Conservation (phyloP, 768 basidiomycete species). For the Clitopilus passeckerianus region DNA sequence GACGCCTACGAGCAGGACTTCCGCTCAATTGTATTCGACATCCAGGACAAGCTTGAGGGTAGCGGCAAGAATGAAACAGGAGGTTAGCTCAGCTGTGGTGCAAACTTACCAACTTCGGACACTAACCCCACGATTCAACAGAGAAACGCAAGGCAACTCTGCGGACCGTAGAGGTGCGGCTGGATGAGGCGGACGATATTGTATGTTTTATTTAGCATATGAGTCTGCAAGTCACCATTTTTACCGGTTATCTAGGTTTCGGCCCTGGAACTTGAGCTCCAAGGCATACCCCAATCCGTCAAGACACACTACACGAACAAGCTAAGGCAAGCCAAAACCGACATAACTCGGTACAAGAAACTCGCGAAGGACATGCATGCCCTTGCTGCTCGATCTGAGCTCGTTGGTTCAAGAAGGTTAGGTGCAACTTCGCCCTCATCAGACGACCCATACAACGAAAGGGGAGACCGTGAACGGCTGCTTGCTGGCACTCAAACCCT, state of each 20-base stretch:
- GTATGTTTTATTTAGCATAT: slow-evolving; percentile 33
- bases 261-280: slow-evolving; percentile 92
- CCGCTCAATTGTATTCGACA: slow-evolving; percentile 57
- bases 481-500: slow-evolving; percentile 68
- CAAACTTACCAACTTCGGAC: background rate
- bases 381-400: slow-evolving; percentile 62
- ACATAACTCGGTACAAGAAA: slow-evolving; percentile 73
- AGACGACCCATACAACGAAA: slow-evolving; percentile 71
- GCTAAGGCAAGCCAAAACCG: slow-evolving; percentile 64
- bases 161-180: slow-evolving; percentile 78
- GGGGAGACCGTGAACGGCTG: slow-evolving; percentile 65
- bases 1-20: slow-evolving; percentile 86
- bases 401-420: slow-evolving; percentile 25
- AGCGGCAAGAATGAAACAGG: slow-evolving; percentile 61
- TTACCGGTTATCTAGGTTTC: slow-evolving; percentile 53
- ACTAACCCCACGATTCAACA: slow-evolving; percentile 19
- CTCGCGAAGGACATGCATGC: slow-evolving; percentile 68
- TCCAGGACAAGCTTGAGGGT: slow-evolving; percentile 73
- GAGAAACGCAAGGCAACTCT: slow-evolving; percentile 81
- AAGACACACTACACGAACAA: slow-evolving; percentile 62
- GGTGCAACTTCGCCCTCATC: slow-evolving; percentile 24
- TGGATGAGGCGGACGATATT: slow-evolving; percentile 95
- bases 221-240: background rate
- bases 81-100: slow-evolving; percentile 44
- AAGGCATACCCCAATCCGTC: slow-evolving; percentile 85